A percentile compares a stretch with the other conserved stretches of the same genome.
These are phyloP conservation scores for Aspergillus latus DNA, from an alignment of 2,329 filamentous ascomycete genomes.

Conservation along the genomic window DNA sequence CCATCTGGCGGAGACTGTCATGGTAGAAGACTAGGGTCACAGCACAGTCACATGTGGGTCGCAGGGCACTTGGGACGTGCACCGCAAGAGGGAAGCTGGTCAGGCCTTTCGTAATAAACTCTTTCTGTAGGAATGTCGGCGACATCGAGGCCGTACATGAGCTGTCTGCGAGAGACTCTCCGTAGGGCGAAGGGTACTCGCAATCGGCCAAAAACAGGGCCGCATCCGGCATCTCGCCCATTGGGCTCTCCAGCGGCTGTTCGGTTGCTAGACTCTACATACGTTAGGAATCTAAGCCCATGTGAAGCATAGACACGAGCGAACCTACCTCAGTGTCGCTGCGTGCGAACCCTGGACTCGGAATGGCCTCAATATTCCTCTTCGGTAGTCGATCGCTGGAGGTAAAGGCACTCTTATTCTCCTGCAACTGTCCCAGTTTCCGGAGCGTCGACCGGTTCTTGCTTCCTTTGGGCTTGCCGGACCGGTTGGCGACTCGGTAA, in stretches of 20 bases:
- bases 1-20: conserved; percentile 32
- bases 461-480: conserved; percentile 42
- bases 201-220: conserved; percentile 14
- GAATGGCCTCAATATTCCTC: conserved; percentile 3
- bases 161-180: conserved; percentile 15
- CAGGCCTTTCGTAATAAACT: conserved; percentile 28
- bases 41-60: conserved; percentile 31
- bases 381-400: conserved; percentile 2
- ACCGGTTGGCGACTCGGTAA: conserved; percentile 41
- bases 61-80: conserved; percentile 26
- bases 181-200: conserved; percentile 15
- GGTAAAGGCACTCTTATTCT: conserved; percentile 26
- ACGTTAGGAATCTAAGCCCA: not conserved
- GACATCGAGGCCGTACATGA: conserved; percentile 31
- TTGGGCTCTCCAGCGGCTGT: conserved; percentile 27
- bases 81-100: conserved; percentile 31
- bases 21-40: conserved; percentile 32
- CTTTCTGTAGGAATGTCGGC: conserved; percentile 32
- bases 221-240: conserved; percentile 16
- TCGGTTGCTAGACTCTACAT: conserved; percentile 5
- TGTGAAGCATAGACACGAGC: not conserved
- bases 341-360: conserved; percentile 4
- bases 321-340: conserved; percentile 10
- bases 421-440: conserved; percentile 38
- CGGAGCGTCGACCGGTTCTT: conserved; percentile 40